These are phyloP conservation scores for Prunus padus DNA, from an alignment of 306 rosid species.

Conservation along the genomic window DNA sequence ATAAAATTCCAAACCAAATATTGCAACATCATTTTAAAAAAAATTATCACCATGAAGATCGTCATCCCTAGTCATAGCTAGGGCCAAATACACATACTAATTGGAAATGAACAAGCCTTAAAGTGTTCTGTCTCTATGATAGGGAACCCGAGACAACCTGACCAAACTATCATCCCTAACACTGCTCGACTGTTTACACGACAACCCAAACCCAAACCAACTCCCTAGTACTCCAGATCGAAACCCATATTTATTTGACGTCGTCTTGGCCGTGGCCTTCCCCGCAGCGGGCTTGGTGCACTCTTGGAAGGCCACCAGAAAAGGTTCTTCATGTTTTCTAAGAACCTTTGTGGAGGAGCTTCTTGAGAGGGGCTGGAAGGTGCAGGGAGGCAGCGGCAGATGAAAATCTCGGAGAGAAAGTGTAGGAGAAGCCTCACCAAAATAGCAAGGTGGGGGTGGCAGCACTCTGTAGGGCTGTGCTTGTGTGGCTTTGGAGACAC, in stretches of 20 bases:
- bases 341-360: conserved; percentile 44
- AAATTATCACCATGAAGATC: too few species aligned
- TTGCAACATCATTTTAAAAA: too few species aligned
- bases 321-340: conserved; percentile 55
- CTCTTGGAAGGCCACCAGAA: conserved; percentile 63
- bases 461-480: conserved; percentile 13
- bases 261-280: conserved; percentile 22
- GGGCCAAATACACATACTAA: neutral
- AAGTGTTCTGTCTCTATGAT: neutral
- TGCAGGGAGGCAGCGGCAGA: conserved; percentile 77
- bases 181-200: conserved; percentile 42
- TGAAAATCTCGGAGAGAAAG: conserved; percentile 31
- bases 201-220: conserved; percentile 31
- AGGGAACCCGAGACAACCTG: conserved; percentile 38
- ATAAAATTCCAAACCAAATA: too few species aligned
- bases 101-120: conserved; percentile 3
- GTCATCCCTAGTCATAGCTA: too few species aligned
- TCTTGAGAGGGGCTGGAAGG: conserved; percentile 48
- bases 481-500: conserved; percentile 39
- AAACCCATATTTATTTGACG: neutral
- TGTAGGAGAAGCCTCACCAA: neutral
- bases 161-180: conserved; percentile 51
- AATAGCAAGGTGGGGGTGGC: conserved; percentile 57
- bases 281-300: conserved; percentile 46
- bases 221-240: conserved; percentile 33